Evolutionary conservation across 768 basidiomycete genomes (phyloP), one percentile per base, ranked within the genome.

Genomic region (Arthromyces matolae): DNA sequence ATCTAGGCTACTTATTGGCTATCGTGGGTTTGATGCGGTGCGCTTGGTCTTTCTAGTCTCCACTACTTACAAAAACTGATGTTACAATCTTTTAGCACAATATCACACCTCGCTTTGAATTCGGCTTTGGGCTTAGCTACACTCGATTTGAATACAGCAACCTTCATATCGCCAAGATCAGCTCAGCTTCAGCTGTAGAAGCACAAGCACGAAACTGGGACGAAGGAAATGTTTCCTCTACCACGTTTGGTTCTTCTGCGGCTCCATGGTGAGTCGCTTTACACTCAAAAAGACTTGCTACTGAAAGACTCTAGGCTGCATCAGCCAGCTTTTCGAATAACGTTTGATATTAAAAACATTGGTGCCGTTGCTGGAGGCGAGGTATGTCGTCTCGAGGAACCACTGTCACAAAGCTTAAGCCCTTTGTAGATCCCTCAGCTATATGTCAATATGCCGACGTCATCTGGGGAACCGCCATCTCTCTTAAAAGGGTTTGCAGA

Each of bases 71-170:
- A 27, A 18, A 8, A n/a, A 40, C 39, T 41, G 45, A 57, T 14
- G 18, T 24, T 62, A 64, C 10, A 3, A 40, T 27, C 13, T 38
- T 31, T 25, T 28, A 85, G 78, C 68, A 78, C 60, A 79, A 84
- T 53, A 88, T 91, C 51, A 73, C 73, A 0, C 90, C 90, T 7
- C 86, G 87, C 22, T 92, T 81, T 58, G 89, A 90, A 59, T 97
- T 96, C 61, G 93, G 93, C 4, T 94, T 83, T 61, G 93, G 93
- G 1, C 64, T 94, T 58, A 86, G 83, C 47, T 97, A 96, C 68
- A 86, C 93, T 29, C 74, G 65, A 2, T 97, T 95, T 64, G 65
- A 76, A 29, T 94, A 91, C 63, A 79, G 73, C 34, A 69, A 76
- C 33, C 67, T 93, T 10, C 55, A 69, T 3, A 66, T 89, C 32